Evolutionary conservation across 371 early-diverging fungal species (phyloP).

Genomic region (Rhizopus delemar): DNA sequence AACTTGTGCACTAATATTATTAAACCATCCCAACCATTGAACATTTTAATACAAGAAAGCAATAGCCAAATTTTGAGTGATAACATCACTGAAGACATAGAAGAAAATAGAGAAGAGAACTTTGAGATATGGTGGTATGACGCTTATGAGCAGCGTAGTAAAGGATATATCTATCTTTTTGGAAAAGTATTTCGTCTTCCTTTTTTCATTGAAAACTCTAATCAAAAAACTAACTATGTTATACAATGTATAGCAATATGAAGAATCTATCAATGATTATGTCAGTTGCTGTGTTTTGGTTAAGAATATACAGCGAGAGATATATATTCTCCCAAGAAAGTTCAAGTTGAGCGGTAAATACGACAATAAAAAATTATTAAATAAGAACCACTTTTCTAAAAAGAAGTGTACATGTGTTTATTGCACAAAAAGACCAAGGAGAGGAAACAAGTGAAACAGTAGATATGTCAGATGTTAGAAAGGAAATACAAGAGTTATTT

Average conservation of each 20-base stretch:
- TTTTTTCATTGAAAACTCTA: conserved; percentile 5
- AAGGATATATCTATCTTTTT: conserved; percentile 81
- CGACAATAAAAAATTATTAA: background rate
- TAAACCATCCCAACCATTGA: background rate
- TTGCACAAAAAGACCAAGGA: conserved; percentile 37
- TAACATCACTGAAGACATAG: background rate
- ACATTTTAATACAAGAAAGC: background rate
- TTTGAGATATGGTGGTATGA: conserved; percentile 87
- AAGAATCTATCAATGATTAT: conserved; percentile 1
- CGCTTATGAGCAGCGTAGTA: conserved; percentile 71
- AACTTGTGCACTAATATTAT: background rate
- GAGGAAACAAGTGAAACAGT: conserved; percentile 62
- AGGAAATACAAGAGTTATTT: conserved; percentile 70
- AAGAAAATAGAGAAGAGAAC: background rate
- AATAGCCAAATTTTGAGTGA: background rate
- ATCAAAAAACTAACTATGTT: conserved; percentile 36
- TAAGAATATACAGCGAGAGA: conserved; percentile 75
- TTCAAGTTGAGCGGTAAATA: conserved; percentile 50
- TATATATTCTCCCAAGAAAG: conserved; percentile 84
- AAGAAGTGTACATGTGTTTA: background rate
- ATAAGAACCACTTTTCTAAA: background rate
- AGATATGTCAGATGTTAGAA: conserved; percentile 64
- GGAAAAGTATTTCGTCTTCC: conserved; percentile 64
- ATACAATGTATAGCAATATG: background rate
- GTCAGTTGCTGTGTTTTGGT: conserved; percentile 84